phyloP scores from a whole-genome alignment of 2,329 filamentous ascomycete species.

The Neopestalotiopsis sp. region DNA sequence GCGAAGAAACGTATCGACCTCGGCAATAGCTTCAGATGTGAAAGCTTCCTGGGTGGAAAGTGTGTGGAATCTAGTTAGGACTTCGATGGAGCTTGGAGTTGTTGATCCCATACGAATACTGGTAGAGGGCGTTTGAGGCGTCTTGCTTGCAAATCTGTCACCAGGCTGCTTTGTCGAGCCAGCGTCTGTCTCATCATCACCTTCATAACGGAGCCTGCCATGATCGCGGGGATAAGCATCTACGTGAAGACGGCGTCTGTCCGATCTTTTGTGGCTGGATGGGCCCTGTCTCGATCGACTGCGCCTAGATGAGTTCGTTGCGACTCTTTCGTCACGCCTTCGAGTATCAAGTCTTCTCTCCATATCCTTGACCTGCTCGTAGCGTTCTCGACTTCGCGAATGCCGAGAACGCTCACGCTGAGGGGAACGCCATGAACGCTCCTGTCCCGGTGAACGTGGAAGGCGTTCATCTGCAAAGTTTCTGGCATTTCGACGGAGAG shows the following conservation, averaged over 20 bases:
- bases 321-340: not conserved
- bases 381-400: not conserved
- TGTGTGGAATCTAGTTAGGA: not conserved
- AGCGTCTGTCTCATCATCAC: not conserved
- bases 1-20: slow-evolving; percentile 18
- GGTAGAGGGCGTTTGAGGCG: not conserved
- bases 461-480: not conserved
- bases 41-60: not conserved
- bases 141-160: not conserved
- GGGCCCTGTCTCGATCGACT: not conserved
- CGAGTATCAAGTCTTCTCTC: not conserved
- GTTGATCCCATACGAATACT: not conserved
- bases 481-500: not conserved
- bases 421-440: not conserved
- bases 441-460: not conserved
- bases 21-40: slow-evolving; percentile 7
- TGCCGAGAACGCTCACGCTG: not conserved
- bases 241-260: not conserved
- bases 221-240: not conserved
- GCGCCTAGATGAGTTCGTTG: not conserved
- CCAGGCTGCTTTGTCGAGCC: not conserved
- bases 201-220: not conserved
- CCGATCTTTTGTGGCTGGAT: not conserved
- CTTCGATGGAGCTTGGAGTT: not conserved
- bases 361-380: not conserved